Evolutionary conservation across 1,284 basidiomycete genomes (phyloP), one percentile per base, ranked within the genome.

Genomic region (Bondarzewia mesenterica): DNA sequence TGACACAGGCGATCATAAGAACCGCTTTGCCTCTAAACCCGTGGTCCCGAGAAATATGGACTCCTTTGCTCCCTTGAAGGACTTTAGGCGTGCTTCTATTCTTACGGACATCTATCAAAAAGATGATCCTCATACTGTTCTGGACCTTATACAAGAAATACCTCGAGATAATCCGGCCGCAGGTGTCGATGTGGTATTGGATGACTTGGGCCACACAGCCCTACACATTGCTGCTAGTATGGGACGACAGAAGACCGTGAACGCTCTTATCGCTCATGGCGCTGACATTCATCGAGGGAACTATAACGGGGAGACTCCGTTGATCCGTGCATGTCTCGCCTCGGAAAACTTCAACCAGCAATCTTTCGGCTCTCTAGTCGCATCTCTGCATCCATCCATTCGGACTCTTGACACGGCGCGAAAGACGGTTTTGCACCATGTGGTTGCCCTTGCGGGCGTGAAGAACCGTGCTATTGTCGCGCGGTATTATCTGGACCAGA

Each of bases 131-230:
- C 59, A 60, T 16, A 60, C 72, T 3, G 73, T 89, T 4, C 63
- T 90, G 3, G 77, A 85, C 48, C 66, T 84, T 18, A 65, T 89
- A 21, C 78, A 80, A 42, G 80, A 82, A 59, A 71, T 85, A 23
- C 68, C 74, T 7, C 69, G 75, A 7, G 74, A 80, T 52, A 71
- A 73, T 45, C 58, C 62, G 20, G 55, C 52, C 58, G 46, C 56
- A 52, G 89, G 93, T 53, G 69, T 89, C 43, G 89, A 97, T 62
- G 75, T 80, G 16, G 75, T 93, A 39, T 78, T 97, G 35, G 96
- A 99, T 60, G 92, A 97, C 54, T 87, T 94, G 60, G 91, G 93
- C 0, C 95, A 99, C 65, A 93, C 93, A 0, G 86, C 95, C 5
- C 73, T 99, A 23, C 96, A 99, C 64, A 81, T 97, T 62, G 94